Conservation (phyloP, 2,329 filamentous ascomycete species). For the Ascochyta rabiei region DNA sequence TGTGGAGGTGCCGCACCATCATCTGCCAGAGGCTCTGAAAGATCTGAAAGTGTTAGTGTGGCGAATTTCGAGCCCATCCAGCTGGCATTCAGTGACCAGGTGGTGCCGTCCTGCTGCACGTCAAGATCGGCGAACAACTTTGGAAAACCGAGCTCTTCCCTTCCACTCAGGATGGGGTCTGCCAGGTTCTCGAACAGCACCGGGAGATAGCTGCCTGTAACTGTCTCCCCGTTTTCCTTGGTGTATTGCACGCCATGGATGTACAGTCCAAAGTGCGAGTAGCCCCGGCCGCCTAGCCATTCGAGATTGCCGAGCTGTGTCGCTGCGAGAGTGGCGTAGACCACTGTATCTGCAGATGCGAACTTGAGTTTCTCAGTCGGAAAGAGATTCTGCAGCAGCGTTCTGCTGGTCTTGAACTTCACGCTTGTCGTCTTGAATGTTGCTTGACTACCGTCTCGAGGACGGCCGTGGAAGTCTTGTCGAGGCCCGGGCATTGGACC, state of each 20-base stretch:
- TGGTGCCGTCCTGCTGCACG: conserved; percentile 42
- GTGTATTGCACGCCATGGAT: conserved; percentile 66
- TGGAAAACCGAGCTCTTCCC: conserved; percentile 68
- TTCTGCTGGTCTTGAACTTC: conserved; percentile 50
- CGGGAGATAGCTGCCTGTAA: conserved; percentile 62
- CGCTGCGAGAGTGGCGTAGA: conserved; percentile 47
- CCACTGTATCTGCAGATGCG: conserved; percentile 45
- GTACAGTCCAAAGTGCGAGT: conserved; percentile 64
- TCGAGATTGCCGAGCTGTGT: conserved; percentile 57
- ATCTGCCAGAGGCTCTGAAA: conserved; percentile 16
- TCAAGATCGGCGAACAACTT: conserved; percentile 63
- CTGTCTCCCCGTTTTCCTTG: conserved; percentile 54
- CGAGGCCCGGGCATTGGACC: conserved; percentile 51
- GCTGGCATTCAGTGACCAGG: conserved; percentile 49
- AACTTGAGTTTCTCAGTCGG: conserved; percentile 47
- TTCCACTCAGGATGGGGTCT: conserved; percentile 65
- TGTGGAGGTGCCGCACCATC: neutral
- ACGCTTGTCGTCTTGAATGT: conserved; percentile 49
- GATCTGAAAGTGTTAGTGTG: conserved; percentile 34
- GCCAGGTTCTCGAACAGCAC: conserved; percentile 64
- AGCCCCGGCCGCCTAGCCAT: conserved; percentile 67
- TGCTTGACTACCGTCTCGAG: conserved; percentile 29
- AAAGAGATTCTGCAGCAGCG: conserved; percentile 50
- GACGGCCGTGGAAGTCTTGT: conserved; percentile 36
- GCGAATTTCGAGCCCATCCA: conserved; percentile 48